Base-by-base conservation (phyloP, 257 asterid species). In the Salvia rosmarinus region DNA sequence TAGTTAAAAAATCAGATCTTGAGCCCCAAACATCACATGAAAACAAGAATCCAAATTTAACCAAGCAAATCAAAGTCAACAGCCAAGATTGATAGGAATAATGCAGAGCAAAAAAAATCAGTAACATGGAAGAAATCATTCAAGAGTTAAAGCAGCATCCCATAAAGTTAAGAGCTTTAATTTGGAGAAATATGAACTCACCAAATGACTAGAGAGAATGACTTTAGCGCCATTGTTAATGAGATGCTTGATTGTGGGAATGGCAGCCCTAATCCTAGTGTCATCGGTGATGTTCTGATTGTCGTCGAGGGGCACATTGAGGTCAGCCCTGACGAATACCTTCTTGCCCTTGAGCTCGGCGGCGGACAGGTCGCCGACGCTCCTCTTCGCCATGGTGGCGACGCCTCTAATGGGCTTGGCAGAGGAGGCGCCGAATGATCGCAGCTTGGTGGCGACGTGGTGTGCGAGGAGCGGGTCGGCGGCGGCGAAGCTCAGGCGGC, bases 221-320 rank as follows among this genome's bases (percentile, higher is more conserved):
- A 89, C 96, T 79, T 84, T 89, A 44, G 96, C 91, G 1, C 96
- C 96, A 28, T 87, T 76, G 55, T 58, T 52, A 1, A 87, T 84
- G 75, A 89, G 78, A 75, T 87, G 74, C 77, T 87, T 89, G 14
- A 87, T 87, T 40, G 96, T 89, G n/a, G 93, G 96, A 0, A 87
- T 52, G 46, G 96, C 93, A 63, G 96, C 96, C 79, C 96, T 83
- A 57, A 89, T 87, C 85, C 96, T 89, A 50, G 93, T 83, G 54
- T 89, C 96, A 78, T 89, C 94, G 3, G 94, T 85, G 42, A 89
- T 89, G 37, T 80, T 87, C 81, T 80, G 87, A 9, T 54, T 78
- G 9, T 85, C 94, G 73, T 89, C 96, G 23, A 89, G 85, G 7
- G 96, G 94, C 47, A 89, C 96, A 77, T 89, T 89, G 75, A 89